Evolutionary conservation across 331 rosid genomes (phyloP), one percentile per base, ranked within the genome.

Genomic region (Malus hybrid): DNA sequence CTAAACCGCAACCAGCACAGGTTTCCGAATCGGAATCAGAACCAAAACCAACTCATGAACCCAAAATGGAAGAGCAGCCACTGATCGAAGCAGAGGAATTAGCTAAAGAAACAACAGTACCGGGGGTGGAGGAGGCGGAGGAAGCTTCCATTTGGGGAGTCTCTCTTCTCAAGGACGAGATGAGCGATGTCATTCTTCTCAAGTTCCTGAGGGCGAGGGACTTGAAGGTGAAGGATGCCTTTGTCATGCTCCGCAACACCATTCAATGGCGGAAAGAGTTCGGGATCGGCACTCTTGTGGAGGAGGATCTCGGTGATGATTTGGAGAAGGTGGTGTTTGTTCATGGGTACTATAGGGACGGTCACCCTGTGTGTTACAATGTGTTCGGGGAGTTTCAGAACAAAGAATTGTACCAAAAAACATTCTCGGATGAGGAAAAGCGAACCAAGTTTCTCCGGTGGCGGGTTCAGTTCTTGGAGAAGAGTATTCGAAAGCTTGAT

Each of bases 321-420:
- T 33, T 89, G 50, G 97, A 94, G 6, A 90, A 94, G 74, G 93
- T 92, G 16, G 93, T 94, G 9, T 91, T 91, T 80, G 92, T 90
- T 93, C 95, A 94, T 57, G 98, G 97, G 3, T 66, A 26, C 52
- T 84, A 80, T n/a, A 90, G 86, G 50, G 89, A 91, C 0, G 86
- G 82, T 2, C 97, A 94, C 61, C 87, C 95, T 10, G 96, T 94
- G 61, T 94, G 97, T 63, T 94, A 91, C 81, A 91, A 91, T 70
- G 92, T 91, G 3, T 94, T 87, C 28, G 98, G 97, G 5, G 98
- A 94, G 87, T 91, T 94, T 73, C 97, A 88, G 87, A 93, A 90
- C 85, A 89, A 86, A 78, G 93, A 94, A 6, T 81, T 93, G 53
- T 93, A 93, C 60, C 79, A 77, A 2, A 88, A 87, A 72, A 73